Conservation (phyloP, 1,139 yeast species). For the Diutina scorzettiae region DNA sequence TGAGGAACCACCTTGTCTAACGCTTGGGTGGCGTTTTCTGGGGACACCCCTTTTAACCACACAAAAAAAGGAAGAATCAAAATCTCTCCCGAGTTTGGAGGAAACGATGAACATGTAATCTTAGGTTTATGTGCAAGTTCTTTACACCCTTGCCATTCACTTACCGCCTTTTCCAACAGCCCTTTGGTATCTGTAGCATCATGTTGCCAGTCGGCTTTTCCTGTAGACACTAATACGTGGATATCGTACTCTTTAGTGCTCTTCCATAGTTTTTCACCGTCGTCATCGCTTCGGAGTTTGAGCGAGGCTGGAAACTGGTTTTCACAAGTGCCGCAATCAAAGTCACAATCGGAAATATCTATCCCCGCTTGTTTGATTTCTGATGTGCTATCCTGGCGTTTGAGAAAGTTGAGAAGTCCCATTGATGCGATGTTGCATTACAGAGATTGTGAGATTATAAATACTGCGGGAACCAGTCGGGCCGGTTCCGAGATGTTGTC, state of each 20-base stretch:
- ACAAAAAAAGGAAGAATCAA: constrained; percentile 68
- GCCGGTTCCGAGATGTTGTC: no score
- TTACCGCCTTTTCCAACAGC: constrained; percentile 40
- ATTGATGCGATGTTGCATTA: no score
- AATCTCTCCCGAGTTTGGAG: constrained; percentile 37
- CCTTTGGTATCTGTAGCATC: constrained; percentile 49
- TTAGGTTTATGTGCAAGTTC: constrained; percentile 20
- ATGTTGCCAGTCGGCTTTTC: constrained; percentile 74
- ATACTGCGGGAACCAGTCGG: no score
- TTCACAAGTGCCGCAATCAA: constrained; percentile 39
- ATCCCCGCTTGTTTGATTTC: constrained; percentile 19
- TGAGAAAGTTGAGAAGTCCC: no score
- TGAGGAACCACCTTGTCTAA: constrained; percentile 35
- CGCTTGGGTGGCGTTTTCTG: constrained; percentile 31
- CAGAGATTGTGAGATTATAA: no score
- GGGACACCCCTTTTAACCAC: constrained; percentile 46
- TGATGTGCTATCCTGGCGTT: no score
- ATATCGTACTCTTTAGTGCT: constrained; percentile 56
- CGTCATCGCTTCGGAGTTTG: constrained; percentile 29
- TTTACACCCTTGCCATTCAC: constrained; percentile 30
- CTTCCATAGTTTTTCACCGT: constrained; percentile 46
- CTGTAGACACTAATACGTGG: constrained; percentile 74
- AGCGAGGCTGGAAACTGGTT: constrained; percentile 46
- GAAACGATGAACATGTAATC: constrained; percentile 36
- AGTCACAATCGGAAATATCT: constrained; percentile 31